Percentiles rank a stretch among this genome's conserved stretches.
Conservation (phyloP, 176 grass and related monocot genomes). For the Phoenix dactylifera region DNA sequence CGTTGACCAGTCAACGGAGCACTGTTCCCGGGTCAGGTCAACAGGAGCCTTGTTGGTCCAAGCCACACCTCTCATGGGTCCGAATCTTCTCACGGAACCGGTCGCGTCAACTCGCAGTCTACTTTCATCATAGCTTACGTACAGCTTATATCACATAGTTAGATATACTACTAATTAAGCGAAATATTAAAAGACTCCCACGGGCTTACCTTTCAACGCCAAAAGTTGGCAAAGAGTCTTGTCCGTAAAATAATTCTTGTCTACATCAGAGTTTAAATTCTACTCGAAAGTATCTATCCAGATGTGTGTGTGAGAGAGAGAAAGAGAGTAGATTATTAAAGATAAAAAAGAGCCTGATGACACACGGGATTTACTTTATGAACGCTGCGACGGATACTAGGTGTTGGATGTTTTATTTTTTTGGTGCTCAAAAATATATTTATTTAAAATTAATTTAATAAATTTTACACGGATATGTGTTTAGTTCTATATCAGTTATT, state of each 20-base stretch:
- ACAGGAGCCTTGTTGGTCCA: constrained; percentile 20
- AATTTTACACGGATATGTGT: no score
- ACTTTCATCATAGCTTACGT: constrained; percentile 27
- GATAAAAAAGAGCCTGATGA: no score
- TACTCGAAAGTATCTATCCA: not conserved
- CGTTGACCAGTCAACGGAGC: constrained; percentile 16
- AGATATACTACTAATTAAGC: not conserved
- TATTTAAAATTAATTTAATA: no score
- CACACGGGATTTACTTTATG: no score
- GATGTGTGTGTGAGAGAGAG: no score
- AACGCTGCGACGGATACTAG: no score
- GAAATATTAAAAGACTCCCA: no score
- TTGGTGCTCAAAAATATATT: no score
- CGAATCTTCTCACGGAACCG: not conserved
- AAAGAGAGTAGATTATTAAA: no score
- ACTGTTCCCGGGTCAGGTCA: constrained; percentile 7
- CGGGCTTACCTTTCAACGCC: not conserved
- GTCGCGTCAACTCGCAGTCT: constrained; percentile 10
- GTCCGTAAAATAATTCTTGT: not conserved
- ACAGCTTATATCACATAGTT: constrained; percentile 1
- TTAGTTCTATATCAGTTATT: no score
- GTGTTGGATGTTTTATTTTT: no score
- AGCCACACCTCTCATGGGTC: constrained; percentile 1
- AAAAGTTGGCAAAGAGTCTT: not conserved
- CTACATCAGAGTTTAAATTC: not conserved